These are phyloP conservation scores for Fusarium gaditjirri DNA, from an alignment of 2,329 filamentous ascomycete genomes.

Conservation along the genomic window DNA sequence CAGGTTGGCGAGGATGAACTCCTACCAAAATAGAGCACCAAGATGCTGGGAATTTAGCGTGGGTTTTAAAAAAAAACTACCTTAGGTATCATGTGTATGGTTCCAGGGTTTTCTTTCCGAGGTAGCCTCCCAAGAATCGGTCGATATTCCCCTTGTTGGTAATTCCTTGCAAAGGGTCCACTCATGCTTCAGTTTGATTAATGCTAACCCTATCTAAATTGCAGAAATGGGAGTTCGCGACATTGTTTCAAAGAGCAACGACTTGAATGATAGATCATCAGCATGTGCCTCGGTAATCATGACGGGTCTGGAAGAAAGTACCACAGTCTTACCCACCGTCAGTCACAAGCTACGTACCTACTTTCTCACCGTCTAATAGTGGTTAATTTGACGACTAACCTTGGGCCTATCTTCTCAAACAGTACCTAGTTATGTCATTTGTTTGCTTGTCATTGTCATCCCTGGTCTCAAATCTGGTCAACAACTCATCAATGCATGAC, in stretches of 20 bases:
- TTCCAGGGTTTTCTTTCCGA: not conserved
- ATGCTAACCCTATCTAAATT: not conserved
- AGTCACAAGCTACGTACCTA: not conserved
- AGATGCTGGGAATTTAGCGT: slow-evolving; percentile 1
- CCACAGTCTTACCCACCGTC: not conserved
- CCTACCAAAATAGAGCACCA: not conserved
- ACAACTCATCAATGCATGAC: slow-evolving; percentile 9
- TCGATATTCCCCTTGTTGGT: not conserved
- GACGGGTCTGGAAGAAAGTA: not conserved
- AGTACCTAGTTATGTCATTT: not conserved
- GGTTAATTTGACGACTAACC: not conserved
- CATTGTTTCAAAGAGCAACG: not conserved
- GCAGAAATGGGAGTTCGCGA: not conserved
- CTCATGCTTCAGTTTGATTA: slow-evolving; percentile 11
- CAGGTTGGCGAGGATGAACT: slow-evolving; percentile 1
- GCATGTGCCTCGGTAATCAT: not conserved
- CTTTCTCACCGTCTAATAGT: slow-evolving; percentile 1
- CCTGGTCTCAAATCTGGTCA: not conserved
- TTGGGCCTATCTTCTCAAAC: not conserved
- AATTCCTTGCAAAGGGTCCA: slow-evolving; percentile 16
- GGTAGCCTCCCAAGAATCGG: not conserved
- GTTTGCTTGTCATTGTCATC: not conserved
- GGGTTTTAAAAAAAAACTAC: not conserved
- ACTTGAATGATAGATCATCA: not conserved
- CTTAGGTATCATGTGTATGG: not conserved